Base-by-base conservation (phyloP, 371 early-diverging fungal species). In the Mortierella sp. region DNA sequence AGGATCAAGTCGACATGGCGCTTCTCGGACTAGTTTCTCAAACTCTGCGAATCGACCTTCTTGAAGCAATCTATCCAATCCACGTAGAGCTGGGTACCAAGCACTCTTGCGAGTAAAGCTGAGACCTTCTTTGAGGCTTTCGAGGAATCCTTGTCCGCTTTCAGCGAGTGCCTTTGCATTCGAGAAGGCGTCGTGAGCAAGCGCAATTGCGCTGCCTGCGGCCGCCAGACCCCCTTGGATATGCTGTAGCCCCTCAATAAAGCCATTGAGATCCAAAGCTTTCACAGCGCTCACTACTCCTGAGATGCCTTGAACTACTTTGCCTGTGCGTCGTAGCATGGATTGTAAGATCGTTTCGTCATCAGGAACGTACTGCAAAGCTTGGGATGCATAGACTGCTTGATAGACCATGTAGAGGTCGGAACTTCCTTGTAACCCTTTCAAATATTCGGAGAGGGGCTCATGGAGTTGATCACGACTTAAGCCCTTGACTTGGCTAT, bases 21-120 rank as follows among this genome's bases (percentile, higher is more conserved):
- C 55, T 20, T 11, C 55, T 28, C 55, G 55, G 11, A 30, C 12
- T 18, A 55, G 16, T 11, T 28, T 30, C 55, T 55, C 55, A 55
- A 55, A 28, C 20, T 55, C 30, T 14, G 28, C 30, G 28, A 55
- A 55, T 55, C 28, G 55, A 28, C 55, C 55, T 55, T 55, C 55
- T 30, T 28, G 55, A 24, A 55, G 11, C 28, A 55, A 55, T 12
- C 28, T 20, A 28, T 55, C 55, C 24, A 55, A 20, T 3, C 55
- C 55, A 14, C 55, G 55, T 8, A 55, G 30, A 9, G 55, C 55
- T 28, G 55, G 55, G 24, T 55, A 55, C 55, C 55, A 55, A 26
- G 55, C 24, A 28, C 55, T 28, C 28, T 55, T 55, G 3, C 26
- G 28, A 28, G 28, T 55, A 12, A 55, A 52, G 11, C 52, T 28